Evolutionary conservation across 2,329 filamentous ascomycete species (phyloP), one percentile per base, ranked within the genome.

Genomic region (Talaromyces sp.): DNA sequence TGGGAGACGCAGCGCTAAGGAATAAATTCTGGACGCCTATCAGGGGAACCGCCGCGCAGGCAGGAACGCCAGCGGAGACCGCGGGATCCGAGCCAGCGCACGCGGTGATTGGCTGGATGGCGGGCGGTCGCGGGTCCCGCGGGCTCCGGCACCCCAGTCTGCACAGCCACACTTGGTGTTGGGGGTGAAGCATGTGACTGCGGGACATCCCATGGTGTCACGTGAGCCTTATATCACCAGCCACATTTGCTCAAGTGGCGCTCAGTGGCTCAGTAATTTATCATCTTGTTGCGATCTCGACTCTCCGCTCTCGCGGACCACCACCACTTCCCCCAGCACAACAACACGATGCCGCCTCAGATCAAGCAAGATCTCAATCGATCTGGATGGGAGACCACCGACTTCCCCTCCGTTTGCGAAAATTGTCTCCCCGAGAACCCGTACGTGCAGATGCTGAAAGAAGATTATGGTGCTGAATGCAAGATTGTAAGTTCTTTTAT

Each of bases 361-460:
- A 97, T 97, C 74, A 97, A 98, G 77, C 90, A 96, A 74, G 93
- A 97, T 73, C 84, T 97, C 53, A 97, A 98, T 78, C 86, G 95
- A 58, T 95, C 92, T 19, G 95, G 95, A 62, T 97, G 93, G 92
- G 95, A 99, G 78, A 89, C 91, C 5, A 80, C 78, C 21, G 79
- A 81, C 64, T 81, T 81, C 49, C 79, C 79, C 2, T 81, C 79
- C 2, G 78, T 80, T 17, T 81, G 86, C 80, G 95, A 99, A 77
- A 92, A 88, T 71, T 99, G 95, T 74, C 84, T 99, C 2, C 93
- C 93, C 17, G 93, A 96, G 64, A 98, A 98, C 70, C 93, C 93
- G 1, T 99, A 96, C 71, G 95, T 99, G 50, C 95, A 98, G 77
- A 98, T 99, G 93, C 83, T 99, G 63, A 99, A 99, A 78, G 92